These are phyloP conservation scores for Hygrocybe coccinea DNA, from an alignment of 768 basidiomycete species.

Conservation along the genomic window DNA sequence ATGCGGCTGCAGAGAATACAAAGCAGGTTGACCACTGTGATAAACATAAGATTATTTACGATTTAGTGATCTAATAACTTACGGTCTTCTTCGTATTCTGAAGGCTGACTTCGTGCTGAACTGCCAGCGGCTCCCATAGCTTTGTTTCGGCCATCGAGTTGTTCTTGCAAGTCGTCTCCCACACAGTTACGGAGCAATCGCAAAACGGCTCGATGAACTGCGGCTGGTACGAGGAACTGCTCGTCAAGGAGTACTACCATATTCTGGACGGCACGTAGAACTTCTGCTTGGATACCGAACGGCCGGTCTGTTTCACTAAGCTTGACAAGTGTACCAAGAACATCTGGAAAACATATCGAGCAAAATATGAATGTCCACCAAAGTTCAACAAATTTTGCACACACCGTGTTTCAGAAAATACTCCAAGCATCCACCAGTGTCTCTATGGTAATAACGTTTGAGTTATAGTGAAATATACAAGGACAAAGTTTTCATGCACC, in stretches of 20 bases:
- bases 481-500: constrained; percentile 47
- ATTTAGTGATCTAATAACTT: constrained; percentile 29
- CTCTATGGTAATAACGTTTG: constrained; percentile 41
- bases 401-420: constrained; percentile 85
- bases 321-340: constrained; percentile 77
- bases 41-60: background rate
- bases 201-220: constrained; percentile 83
- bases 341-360: constrained; percentile 45
- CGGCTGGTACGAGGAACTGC: constrained; percentile 88
- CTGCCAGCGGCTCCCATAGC: constrained; percentile 82
- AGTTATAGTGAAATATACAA: background rate
- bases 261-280: constrained; percentile 80
- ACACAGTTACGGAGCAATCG: constrained; percentile 81
- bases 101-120: constrained; percentile 62
- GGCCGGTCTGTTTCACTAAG: constrained; percentile 83
- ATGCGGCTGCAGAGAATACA: constrained; percentile 92
- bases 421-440: constrained; percentile 85
- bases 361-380: constrained; percentile 2
- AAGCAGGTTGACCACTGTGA: constrained; percentile 80
- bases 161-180: constrained; percentile 88
- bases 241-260: constrained; percentile 91
- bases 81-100: constrained; percentile 87
- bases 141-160: constrained; percentile 69
- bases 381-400: constrained; percentile 12
- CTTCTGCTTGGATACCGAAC: constrained; percentile 86